Evolutionary conservation across 345 rosid species (phyloP).

Genomic region (Iberis pinnata): DNA sequence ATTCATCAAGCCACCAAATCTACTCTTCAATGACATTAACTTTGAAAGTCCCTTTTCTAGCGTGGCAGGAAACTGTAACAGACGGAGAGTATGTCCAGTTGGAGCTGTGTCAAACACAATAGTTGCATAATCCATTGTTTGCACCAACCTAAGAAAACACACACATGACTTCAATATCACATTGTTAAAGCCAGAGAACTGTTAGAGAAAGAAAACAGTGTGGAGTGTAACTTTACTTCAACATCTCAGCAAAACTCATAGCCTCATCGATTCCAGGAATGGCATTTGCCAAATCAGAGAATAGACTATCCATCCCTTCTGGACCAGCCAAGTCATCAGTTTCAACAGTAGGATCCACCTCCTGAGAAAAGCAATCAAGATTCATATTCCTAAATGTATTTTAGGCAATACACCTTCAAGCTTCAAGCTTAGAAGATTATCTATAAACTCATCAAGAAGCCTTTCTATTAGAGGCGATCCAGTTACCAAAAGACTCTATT

Average conservation of each 20-base stretch:
- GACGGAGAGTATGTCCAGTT: conserved; percentile 94
- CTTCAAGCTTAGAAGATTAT: neutral
- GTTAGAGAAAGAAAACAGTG: neutral
- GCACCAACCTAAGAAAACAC: conserved; percentile 64
- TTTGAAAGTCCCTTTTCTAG: conserved; percentile 91
- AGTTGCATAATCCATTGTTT: conserved; percentile 93
- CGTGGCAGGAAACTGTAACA: conserved; percentile 89
- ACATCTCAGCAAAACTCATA: conserved; percentile 98
- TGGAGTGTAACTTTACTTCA: conserved; percentile 48
- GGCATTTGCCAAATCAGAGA: conserved; percentile 89
- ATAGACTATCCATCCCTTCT: conserved; percentile 85
- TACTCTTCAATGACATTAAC: conserved; percentile 80
- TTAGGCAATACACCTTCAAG: neutral
- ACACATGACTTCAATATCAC: neutral
- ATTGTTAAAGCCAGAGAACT: neutral
- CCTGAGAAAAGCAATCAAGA: conserved; percentile 39
- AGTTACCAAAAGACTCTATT: neutral
- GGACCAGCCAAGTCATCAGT: conserved; percentile 56
- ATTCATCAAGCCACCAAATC: conserved; percentile 83
- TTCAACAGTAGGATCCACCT: conserved; percentile 97
- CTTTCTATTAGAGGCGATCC: too few relatives aligned
- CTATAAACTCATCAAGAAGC: neutral
- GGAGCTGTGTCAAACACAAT: conserved; percentile 98
- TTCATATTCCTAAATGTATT: neutral
- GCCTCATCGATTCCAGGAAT: conserved; percentile 99